Percentiles rank a stretch among this genome's conserved stretches.
Conservation (phyloP, 1,139 yeast species). For the Hyphopichia burtonii region DNA sequence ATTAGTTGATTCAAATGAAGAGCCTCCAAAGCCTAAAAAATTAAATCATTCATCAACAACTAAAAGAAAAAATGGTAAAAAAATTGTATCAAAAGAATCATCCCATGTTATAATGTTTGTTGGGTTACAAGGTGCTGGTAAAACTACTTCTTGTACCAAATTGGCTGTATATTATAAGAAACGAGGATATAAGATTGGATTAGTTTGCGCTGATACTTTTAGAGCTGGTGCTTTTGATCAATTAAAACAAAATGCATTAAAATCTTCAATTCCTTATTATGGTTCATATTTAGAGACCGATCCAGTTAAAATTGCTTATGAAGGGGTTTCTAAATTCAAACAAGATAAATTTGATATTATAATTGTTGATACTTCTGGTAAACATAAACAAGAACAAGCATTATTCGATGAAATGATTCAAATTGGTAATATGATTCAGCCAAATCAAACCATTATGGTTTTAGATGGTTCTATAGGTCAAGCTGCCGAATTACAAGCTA, state of each 20-base stretch:
- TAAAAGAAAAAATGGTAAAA: slow-evolving; percentile 26
- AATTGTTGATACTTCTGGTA: slow-evolving; percentile 96
- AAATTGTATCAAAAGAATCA: slow-evolving; percentile 23
- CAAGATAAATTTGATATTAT: slow-evolving; percentile 90
- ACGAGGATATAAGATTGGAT: slow-evolving; percentile 90
- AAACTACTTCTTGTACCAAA: slow-evolving; percentile 96
- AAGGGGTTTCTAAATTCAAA: slow-evolving; percentile 90
- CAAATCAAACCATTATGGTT: slow-evolving; percentile 96
- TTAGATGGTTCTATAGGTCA: slow-evolving; percentile 97
- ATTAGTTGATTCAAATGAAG: slow-evolving; percentile 68
- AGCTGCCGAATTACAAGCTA: slow-evolving; percentile 94
- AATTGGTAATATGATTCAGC: slow-evolving; percentile 80
- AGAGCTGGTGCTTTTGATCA: slow-evolving; percentile 99
- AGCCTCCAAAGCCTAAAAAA: slow-evolving; percentile 85
- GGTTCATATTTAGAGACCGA: slow-evolving; percentile 96
- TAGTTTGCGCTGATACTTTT: slow-evolving; percentile 98
- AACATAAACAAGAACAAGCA: slow-evolving; percentile 94
- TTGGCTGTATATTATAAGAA: slow-evolving; percentile 92
- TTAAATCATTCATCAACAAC: slow-evolving; percentile 14
- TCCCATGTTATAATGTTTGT: slow-evolving; percentile 87
- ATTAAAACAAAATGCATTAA: slow-evolving; percentile 93
- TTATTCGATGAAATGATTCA: slow-evolving; percentile 94
- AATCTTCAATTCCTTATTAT: slow-evolving; percentile 89
- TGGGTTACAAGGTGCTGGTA: slow-evolving; percentile 98
- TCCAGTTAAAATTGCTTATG: slow-evolving; percentile 88